Conservation (phyloP, 306 rosid genomes). For the Pachyrhizus erosus region DNA sequence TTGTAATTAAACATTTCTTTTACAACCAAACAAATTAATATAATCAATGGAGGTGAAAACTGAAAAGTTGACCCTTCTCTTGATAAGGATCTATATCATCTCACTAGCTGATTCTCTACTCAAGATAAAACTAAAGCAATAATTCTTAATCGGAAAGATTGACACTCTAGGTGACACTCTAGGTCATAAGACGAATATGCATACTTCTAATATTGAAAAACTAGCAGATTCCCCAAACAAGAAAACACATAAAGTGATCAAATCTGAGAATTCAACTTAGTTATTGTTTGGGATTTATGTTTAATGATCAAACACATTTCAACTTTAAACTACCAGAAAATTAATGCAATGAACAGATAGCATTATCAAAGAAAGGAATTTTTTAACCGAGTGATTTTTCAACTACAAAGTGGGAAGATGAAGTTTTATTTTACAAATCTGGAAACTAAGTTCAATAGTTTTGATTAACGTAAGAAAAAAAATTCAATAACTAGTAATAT, state of each 20-base stretch:
- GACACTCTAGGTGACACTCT: not conserved
- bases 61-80: not conserved
- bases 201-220: conserved; percentile 9
- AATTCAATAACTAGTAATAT: not conserved
- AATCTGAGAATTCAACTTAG: not conserved
- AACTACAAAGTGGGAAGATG: not conserved
- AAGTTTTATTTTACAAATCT: not conserved
- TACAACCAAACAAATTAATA: not conserved
- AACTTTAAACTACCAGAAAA: conserved; percentile 17
- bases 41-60: not conserved
- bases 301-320: not conserved
- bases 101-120: not conserved
- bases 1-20: not conserved
- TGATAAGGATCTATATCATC: not conserved
- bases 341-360: not conserved
- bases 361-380: not conserved
- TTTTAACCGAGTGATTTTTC: not conserved
- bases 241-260: not conserved
- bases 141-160: not conserved
- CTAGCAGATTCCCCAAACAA: not conserved
- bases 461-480: not conserved
- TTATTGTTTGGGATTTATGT: not conserved
- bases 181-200: not conserved
- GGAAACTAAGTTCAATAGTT: not conserved
- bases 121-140: not conserved